Base-by-base conservation (phyloP, 148 eudicot genomes). In the Agrostemma githago region DNA sequence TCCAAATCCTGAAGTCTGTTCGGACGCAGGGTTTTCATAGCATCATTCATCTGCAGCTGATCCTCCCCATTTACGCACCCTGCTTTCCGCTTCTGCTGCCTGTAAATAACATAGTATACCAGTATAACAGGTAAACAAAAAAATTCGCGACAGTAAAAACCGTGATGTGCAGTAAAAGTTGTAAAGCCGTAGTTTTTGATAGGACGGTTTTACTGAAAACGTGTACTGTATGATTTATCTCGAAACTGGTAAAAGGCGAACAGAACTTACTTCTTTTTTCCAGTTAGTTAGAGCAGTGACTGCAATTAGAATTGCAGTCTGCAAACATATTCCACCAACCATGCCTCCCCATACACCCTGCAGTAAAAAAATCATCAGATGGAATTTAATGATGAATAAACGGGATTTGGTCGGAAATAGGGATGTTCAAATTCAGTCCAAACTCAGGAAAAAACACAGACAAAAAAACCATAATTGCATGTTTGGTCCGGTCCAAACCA, bases 331-430 rank as follows among this genome's bases (percentile, higher is more conserved):
- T 77, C 97, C 97, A 59, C 88, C 90, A 21, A 88, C 82, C 96
- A 90, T 85, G 39, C 96, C 96, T n/a, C 96, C 83, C 96, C 97
- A 91, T 42, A 91, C 86, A 74, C 97, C 97, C 97, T 91, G 80
- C 76, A 84, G 5, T 8, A 34, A 69, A 63, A 62, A 42, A n/a
- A 42, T 67, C 37, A 46, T 46, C 39, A 70, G 76, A 43, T 60
- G 38, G 70, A 26, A 21, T 41, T 38, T 42, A 1, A 20, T 4
- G 38, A 41, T 19, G 20, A 7, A 6, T 37, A 1, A 39, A 6
- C 34, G 10, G 10, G n/a, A n/a, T n/a, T n/a, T n/a, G n/a, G n/a
- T n/a, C n/a, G n/a, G n/a, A n/a, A n/a, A n/a, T n/a, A n/a, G n/a
- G n/a, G n/a, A n/a, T n/a, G n/a, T n/a, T n/a, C n/a, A n/a, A n/a